These are phyloP conservation scores for Trapa incisa DNA, from an alignment of 345 rosid genomes.

Conservation along the genomic window DNA sequence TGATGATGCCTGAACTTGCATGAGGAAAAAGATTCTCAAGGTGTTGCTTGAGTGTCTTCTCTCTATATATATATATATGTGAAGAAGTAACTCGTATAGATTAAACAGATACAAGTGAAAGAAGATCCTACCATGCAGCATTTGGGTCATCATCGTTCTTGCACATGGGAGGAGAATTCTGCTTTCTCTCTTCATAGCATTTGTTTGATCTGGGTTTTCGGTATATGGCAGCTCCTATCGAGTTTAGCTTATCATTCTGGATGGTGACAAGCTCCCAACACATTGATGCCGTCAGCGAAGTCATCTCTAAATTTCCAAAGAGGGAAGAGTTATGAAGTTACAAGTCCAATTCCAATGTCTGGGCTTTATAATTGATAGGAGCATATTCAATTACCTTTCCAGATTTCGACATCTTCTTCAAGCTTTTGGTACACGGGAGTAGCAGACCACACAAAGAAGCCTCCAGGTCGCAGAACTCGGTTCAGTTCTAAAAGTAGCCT, in stretches of 20 bases:
- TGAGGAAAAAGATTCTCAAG: neutral
- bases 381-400: constrained; percentile 44
- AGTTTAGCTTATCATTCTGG: constrained; percentile 63
- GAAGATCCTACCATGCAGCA: constrained; percentile 61
- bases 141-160: constrained; percentile 59
- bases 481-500: constrained; percentile 74
- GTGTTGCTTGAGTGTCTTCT: neutral
- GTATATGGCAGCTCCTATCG: constrained; percentile 63
- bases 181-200: constrained; percentile 63
- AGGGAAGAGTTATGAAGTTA: neutral
- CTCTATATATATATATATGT: neutral
- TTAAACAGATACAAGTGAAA: neutral
- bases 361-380: neutral
- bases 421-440: constrained; percentile 82
- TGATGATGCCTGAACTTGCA: neutral
- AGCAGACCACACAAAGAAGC: constrained; percentile 91
- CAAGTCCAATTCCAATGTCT: neutral
- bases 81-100: neutral
- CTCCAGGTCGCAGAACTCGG: constrained; percentile 78
- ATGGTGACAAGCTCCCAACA: constrained; percentile 89
- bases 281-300: constrained; percentile 52
- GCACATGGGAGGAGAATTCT: constrained; percentile 63
- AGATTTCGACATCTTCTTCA: constrained; percentile 61
- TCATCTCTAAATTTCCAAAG: constrained; percentile 42
- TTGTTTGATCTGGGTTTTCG: constrained; percentile 64